Conservation (phyloP, 169 alveolate species). For the Plasmodium gonderi region DNA sequence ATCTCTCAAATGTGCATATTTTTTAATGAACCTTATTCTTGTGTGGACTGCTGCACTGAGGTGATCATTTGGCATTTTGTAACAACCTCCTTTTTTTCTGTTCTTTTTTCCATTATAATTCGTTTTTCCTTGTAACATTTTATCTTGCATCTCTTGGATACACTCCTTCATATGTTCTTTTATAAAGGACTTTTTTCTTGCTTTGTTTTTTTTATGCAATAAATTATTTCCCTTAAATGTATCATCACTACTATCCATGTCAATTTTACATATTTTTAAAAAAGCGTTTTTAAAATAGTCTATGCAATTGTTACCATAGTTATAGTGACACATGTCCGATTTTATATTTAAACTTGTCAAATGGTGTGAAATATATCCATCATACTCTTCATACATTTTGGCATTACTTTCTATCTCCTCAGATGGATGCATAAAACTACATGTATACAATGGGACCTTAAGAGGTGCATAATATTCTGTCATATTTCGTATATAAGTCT, state of each 20-base stretch:
- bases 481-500: not conserved
- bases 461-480: not conserved
- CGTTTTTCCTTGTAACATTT: not conserved
- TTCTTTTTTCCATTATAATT: not conserved
- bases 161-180: not conserved
- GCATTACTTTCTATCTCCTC: not conserved
- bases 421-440: not conserved
- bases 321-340: not conserved
- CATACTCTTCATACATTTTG: not conserved
- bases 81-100: not conserved
- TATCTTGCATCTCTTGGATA: not conserved
- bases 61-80: not conserved
- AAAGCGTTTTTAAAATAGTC: conserved; percentile 3
- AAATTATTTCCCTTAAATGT: not conserved
- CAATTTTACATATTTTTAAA: not conserved
- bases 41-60: not conserved
- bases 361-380: not conserved
- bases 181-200: not conserved
- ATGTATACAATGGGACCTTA: not conserved
- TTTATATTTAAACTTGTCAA: not conserved
- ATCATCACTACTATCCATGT: not conserved
- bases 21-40: not conserved
- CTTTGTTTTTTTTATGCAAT: not conserved
- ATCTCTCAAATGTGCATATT: not conserved
- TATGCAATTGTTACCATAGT: not conserved